Base-by-base conservation (phyloP, 202 grass and related monocot genomes). In the Brachypodium distachyon region DNA sequence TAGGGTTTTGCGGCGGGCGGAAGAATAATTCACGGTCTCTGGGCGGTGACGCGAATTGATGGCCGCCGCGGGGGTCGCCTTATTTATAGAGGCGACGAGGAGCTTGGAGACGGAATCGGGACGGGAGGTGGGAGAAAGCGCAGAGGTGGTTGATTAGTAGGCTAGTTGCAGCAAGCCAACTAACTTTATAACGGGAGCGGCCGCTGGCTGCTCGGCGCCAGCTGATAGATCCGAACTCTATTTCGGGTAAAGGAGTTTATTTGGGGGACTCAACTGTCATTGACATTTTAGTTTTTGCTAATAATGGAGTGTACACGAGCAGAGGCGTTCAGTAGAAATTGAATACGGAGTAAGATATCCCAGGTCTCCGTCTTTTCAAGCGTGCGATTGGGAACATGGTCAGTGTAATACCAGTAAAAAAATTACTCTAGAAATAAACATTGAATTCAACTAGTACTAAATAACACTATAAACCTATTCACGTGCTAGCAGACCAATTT, bases 1-100 rank as follows among this genome's bases (percentile, higher is more conserved):
- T 75, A 87, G 81, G 77, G 70, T 57, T 81, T 77, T 44, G 69
- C 82, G 74, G 55, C 38, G 78, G 42, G 67, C 61, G 10, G 68
- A 32, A 33, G 26, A 75, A 63, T 12, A 67, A 63, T 79, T 82
- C 46, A 43, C 38, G 19, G 73, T 50, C 21, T 74, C 69, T 36
- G n/a, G 18, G 59, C 42, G 59, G 61, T 32, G 81, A 85, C 43
- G 39, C 61, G n/a, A 74, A 74, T 54, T 38, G 77, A 76, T 47
- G 67, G 61, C 73, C 79, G 53, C 77, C 68, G 66, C 62, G 38
- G 25, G 47, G 66, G 61, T 16, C 9, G 37, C 53, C 44, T 79
- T 84, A 83, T 87, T 84, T 88, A 84, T 84, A 77, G 77, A 78
- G 33, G 58, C 11, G 58, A 3, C 70, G 46, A 32, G 63, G 40